Evolutionary conservation across 176 grass and related monocot genomes (phyloP), one percentile per base, ranked within the genome.

Genomic region (Cocos nucifera): DNA sequence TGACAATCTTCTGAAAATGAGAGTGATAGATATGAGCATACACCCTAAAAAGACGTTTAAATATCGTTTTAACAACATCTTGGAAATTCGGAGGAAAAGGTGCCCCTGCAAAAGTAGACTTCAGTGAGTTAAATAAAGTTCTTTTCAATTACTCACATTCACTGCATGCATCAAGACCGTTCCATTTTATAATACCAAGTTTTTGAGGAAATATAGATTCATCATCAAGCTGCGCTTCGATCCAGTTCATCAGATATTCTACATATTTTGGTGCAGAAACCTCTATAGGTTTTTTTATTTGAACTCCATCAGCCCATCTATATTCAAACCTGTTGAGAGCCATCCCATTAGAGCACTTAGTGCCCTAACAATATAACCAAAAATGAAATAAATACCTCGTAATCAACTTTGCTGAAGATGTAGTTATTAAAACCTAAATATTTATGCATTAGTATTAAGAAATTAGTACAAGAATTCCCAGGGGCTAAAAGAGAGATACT

Each of bases 171-270:
- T 35, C 32, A 10, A 35, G 32, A 35, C 32, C 32, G 8, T 35
- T 35, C 32, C 18, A 19, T 15, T 51, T 1, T 51, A 27, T 53
- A 16, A 61, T 81, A 98, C 87, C 93, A 56, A 98, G 79, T 77
- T 73, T 92, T 69, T 89, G 84, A 48, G 93, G 93, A 65, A 98
- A 98, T 70, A 85, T 81, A 56, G 84, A 72, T 67, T 92, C 93
- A 20, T 98, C 84, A 5, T 98, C 84, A 23, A 92, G 84, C 79
- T 83, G 81, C 20, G 50, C 4, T 69, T 92, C 87, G 10, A 98
- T 81, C 93, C 93, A 98, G 5, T 98, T 84, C 93, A 89, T 98
- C 15, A 98, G 51, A 73, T 98, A 86, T 67, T 98, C 87, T 2
- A 98, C 93, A 52, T 98, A 98, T 61, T 88, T 98, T 0, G 87